Evolutionary conservation across 139 green algal species (phyloP).

Genomic region (Yamagishiella unicocca): DNA sequence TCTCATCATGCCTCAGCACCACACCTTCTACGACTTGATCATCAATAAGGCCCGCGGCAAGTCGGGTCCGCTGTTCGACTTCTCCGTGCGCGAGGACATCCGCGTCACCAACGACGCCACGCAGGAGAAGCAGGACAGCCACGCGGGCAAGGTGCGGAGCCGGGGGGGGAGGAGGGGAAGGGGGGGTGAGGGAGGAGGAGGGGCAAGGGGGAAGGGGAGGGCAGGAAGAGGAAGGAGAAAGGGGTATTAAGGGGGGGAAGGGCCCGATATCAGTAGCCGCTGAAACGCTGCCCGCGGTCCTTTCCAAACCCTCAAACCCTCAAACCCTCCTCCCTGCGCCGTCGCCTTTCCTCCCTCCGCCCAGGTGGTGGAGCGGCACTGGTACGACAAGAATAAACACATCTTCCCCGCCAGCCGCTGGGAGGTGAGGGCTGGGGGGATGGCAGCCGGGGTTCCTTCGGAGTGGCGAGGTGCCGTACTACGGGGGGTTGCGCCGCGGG

Average conservation of each 20-base stretch:
- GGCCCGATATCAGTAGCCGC: too few species aligned
- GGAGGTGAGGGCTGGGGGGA: constrained; percentile 71
- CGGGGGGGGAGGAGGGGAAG: not conserved
- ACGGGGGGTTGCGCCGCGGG: too few species aligned
- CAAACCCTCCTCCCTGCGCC: too few species aligned
- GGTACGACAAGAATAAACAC: constrained; percentile 99
- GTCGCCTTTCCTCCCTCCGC: not conserved
- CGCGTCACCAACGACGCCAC: constrained; percentile 84
- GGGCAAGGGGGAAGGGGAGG: not conserved
- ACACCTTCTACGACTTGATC: constrained; percentile 98
- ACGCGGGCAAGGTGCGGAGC: constrained; percentile 74
- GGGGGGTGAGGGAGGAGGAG: not conserved
- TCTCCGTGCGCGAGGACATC: constrained; percentile 93
- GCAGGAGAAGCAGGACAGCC: constrained; percentile 88
- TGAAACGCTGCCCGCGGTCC: too few species aligned
- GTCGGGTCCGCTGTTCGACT: constrained; percentile 95
- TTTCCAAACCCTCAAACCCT: too few species aligned
- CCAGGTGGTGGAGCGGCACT: constrained; percentile 95
- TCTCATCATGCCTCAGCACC: constrained; percentile 91
- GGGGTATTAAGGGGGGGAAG: not conserved
- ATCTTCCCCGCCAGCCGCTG: constrained; percentile 97
- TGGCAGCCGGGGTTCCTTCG: too few species aligned
- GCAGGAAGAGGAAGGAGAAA: not conserved
- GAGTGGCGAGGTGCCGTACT: too few species aligned
- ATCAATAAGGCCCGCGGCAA: constrained; percentile 94